Conservation (phyloP, 108 stramenopile species). For the Nitzschia inconspicua region DNA sequence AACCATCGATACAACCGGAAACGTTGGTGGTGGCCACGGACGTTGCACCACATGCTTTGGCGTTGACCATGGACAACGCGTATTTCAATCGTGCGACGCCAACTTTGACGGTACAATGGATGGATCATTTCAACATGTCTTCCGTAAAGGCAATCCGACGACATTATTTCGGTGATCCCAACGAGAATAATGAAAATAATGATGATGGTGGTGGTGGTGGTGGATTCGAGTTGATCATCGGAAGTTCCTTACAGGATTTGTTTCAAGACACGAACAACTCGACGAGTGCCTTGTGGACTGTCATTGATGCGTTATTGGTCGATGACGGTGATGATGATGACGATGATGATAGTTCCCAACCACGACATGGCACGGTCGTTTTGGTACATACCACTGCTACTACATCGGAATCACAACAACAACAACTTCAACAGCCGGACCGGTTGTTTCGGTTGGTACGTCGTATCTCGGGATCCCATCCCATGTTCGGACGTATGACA, state of each 20-base stretch:
- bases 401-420: too few relatives aligned
- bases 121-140: conserved; percentile 13
- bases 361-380: conserved; percentile 31
- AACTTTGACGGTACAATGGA: not conserved
- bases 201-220: conserved; percentile 1
- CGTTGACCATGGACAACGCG: conserved; percentile 24
- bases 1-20: not conserved
- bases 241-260: conserved; percentile 50
- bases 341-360: conserved; percentile 27
- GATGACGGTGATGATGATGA: too few relatives aligned
- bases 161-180: too few relatives aligned
- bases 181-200: too few relatives aligned
- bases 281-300: conserved; percentile 27
- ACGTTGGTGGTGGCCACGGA: conserved; percentile 35
- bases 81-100: conserved; percentile 6
- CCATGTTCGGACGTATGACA: conserved; percentile 37
- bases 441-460: conserved; percentile 34
- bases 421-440: too few relatives aligned
- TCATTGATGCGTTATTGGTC: conserved; percentile 36
- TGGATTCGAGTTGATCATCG: conserved; percentile 48
- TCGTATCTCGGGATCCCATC: conserved; percentile 32
- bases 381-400: conserved; percentile 34
- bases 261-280: conserved; percentile 37
- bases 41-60: conserved; percentile 23
- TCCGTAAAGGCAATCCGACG: conserved; percentile 21